Base-by-base conservation (phyloP, 2,329 filamentous ascomycete species). In the Fusarium tuaranense region DNA sequence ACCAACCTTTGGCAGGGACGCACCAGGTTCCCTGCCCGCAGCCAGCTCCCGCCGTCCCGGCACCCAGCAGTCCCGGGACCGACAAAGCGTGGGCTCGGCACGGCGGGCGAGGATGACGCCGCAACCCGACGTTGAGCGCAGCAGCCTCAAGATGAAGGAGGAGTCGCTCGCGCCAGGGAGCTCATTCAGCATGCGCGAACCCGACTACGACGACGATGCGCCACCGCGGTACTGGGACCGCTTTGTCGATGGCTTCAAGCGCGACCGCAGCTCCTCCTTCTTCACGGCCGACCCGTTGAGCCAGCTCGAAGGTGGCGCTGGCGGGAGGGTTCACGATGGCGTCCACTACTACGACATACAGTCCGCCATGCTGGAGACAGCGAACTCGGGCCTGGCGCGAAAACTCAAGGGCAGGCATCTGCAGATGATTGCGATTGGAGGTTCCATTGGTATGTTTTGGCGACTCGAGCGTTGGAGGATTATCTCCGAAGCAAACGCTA, bases 341-440 rank as follows among this genome's bases (percentile, higher is more conserved):
- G 78, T 83, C 2, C 87, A 89, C 67, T 88, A 88, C 79, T 91
- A 88, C 75, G 89, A 91, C 77, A 74, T 91, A 62, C 86, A 86
- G 32, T 83, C 84, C 76, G 91, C 89, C 58, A 88, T 94, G 80
- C 84, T 94, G 74, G 92, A 95, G 80, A 95, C 94, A 2, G 93
- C 94, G 5, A 88, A 92, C 74, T 92, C 94, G 55, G 91, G 93
- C 9, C 87, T 98, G 61, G 91, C 93, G 61, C 88, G 95, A 79
- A 92, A 91, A 81, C 84, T 97, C 76, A 97, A 97, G 84, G 91
- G 92, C 22, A 89, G 95, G 58, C 96, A 98, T 86, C 81, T 98
- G 81, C 95, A 98, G 86, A 98, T 98, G 96, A 98, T 98, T 87
- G 96, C 96, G 16, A 97, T 98, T 76, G 95, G 95, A 77, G 95